These are phyloP conservation scores for Dendrostoma leiphaemia DNA, from an alignment of 2,329 filamentous ascomycete species.

Conservation along the genomic window DNA sequence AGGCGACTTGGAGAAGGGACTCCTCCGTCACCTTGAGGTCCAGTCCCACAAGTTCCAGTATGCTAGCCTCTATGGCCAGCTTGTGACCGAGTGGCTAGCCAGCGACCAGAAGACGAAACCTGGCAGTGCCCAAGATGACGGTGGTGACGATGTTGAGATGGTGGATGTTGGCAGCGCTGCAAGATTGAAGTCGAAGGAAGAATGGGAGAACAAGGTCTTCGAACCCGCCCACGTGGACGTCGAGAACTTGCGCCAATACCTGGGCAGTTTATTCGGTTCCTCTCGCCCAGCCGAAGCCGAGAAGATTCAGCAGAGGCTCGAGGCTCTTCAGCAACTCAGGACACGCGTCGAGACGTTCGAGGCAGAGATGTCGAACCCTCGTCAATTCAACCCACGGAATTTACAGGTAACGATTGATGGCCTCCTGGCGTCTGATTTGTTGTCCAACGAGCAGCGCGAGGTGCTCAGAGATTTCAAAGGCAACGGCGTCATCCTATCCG, in stretches of 20 bases:
- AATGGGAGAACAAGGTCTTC: conserved; percentile 47
- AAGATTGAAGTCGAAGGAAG: conserved; percentile 37
- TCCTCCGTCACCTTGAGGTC: conserved; percentile 37
- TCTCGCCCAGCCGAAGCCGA: neutral
- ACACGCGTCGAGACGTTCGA: conserved; percentile 31
- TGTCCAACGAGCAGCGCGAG: conserved; percentile 40
- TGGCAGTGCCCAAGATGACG: conserved; percentile 21
- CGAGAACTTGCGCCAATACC: conserved; percentile 35
- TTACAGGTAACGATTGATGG: conserved; percentile 40
- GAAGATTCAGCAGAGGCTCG: conserved; percentile 22
- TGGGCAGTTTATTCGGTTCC: conserved; percentile 40
- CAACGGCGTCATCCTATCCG: conserved; percentile 40
- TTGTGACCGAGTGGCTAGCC: conserved; percentile 47
- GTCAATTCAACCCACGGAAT: conserved; percentile 33
- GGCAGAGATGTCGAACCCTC: conserved; percentile 24
- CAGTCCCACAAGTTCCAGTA: conserved; percentile 43
- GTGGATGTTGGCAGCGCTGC: conserved; percentile 39
- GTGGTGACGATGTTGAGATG: conserved; percentile 15
- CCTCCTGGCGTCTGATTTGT: conserved; percentile 41
- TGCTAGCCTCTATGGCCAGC: conserved; percentile 42
- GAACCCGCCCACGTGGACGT: conserved; percentile 36
- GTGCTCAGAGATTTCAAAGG: conserved; percentile 41
- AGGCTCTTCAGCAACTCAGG: conserved; percentile 26
- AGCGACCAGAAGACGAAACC: conserved; percentile 18
- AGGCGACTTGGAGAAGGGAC: conserved; percentile 31